phyloP scores from a whole-genome alignment of 257 asterid genomes.

The Solanum paucissectum region DNA sequence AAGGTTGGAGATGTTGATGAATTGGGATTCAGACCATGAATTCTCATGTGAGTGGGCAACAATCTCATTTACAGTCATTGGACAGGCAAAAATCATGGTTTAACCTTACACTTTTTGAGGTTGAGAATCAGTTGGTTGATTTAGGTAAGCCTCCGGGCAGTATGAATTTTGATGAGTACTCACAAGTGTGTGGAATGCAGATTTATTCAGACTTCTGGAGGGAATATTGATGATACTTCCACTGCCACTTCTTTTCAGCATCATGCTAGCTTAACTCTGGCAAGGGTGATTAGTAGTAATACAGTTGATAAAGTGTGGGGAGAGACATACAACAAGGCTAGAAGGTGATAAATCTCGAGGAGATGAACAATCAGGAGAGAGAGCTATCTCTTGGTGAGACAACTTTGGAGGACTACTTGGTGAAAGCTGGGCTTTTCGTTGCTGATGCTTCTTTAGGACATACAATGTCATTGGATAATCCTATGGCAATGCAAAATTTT shows the following conservation, averaged over 20 bases:
- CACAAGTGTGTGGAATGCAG: constrained; percentile 42
- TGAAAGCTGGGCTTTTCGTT: constrained; percentile 54
- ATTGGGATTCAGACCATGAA: constrained; percentile 69
- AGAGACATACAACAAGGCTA: constrained; percentile 47
- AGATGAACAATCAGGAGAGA: constrained; percentile 20
- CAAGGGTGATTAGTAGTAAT: constrained; percentile 43
- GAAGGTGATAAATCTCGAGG: constrained; percentile 24
- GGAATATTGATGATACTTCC: constrained; percentile 15
- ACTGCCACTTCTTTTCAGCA: constrained; percentile 49
- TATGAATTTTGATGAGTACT: constrained; percentile 68
- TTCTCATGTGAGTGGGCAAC: constrained; percentile 50
- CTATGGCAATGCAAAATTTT: constrained; percentile 28
- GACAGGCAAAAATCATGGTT: constrained; percentile 54
- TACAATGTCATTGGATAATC: constrained; percentile 48
- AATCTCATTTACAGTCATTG: constrained; percentile 26
- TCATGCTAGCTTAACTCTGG: constrained; percentile 52
- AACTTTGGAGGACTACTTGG: constrained; percentile 76
- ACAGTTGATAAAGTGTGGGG: constrained; percentile 77
- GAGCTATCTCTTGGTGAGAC: constrained; percentile 58
- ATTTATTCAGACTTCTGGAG: constrained; percentile 24
- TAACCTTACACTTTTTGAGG: constrained; percentile 51
- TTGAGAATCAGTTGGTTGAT: constrained; percentile 41
- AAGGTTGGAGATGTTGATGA: constrained; percentile 24
- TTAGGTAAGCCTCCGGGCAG: constrained; percentile 56
- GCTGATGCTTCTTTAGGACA: constrained; percentile 45